Percentiles rank a stretch among this genome's conserved stretches.
Conservation (phyloP, 208 protist genomes). For the Porcisia hertigi region DNA sequence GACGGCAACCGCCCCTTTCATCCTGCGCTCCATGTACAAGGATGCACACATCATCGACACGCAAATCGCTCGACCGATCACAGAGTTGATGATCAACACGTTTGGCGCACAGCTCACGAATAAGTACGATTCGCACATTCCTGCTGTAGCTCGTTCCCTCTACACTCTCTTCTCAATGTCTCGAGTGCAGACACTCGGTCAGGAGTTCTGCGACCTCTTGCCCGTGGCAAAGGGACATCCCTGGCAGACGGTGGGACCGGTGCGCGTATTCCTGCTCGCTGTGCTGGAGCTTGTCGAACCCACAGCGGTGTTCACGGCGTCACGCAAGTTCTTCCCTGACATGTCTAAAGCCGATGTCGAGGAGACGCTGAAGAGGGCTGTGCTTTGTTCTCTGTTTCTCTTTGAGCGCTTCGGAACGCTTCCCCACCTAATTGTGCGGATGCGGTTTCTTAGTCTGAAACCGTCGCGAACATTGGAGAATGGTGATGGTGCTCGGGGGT, state of each 20-base stretch:
- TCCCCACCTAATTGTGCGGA: conserved; percentile 56
- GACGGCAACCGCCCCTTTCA: conserved; percentile 76
- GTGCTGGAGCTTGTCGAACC: conserved; percentile 64
- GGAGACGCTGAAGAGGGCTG: conserved; percentile 45
- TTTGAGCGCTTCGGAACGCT: conserved; percentile 83
- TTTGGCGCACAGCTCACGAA: conserved; percentile 84
- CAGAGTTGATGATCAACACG: conserved; percentile 65
- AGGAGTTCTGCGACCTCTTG: conserved; percentile 89
- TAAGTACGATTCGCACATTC: conserved; percentile 65
- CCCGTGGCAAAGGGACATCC: conserved; percentile 50
- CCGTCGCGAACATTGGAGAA: conserved; percentile 50
- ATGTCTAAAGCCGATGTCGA: conserved; percentile 68
- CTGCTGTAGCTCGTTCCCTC: conserved; percentile 45
- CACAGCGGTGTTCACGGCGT: conserved; percentile 44
- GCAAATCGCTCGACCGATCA: conserved; percentile 60
- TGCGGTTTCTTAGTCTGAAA: conserved; percentile 78
- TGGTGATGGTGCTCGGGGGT: conserved; percentile 60
- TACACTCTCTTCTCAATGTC: conserved; percentile 77
- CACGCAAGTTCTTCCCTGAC: conserved; percentile 58
- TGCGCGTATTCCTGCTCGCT: conserved; percentile 57
- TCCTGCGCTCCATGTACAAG: conserved; percentile 85
- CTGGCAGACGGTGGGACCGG: conserved; percentile 45
- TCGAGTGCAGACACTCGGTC: conserved; percentile 71
- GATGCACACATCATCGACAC: conserved; percentile 76
- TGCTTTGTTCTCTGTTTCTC: conserved; percentile 68